Conservation (phyloP, 2,329 filamentous ascomycete genomes). For the Davidsoniella australis region DNA sequence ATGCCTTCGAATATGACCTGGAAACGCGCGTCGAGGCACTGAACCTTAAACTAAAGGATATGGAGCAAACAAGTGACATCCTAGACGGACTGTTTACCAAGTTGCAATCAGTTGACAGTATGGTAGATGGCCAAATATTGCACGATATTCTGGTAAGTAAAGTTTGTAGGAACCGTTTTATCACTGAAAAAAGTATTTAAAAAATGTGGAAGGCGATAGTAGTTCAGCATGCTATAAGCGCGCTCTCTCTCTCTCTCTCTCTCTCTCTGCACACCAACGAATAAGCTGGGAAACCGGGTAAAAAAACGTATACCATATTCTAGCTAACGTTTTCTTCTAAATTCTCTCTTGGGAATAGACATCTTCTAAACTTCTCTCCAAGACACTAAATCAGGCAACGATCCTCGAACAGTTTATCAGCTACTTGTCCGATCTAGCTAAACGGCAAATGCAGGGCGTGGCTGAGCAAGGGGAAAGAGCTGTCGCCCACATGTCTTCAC, state of each 20-base stretch:
- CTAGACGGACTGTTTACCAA: background rate
- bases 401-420: constrained; percentile 7
- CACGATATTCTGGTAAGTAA: background rate
- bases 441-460: background rate
- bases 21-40: too few species aligned
- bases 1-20: constrained; percentile 3
- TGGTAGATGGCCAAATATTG: constrained; percentile 4
- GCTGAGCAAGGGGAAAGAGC: background rate
- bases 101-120: constrained; percentile 4
- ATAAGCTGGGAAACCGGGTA: too few species aligned
- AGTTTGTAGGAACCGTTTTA: too few species aligned
- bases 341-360: background rate
- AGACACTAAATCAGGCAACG: constrained; percentile 3
- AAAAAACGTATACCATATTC: too few species aligned
- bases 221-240: too few species aligned
- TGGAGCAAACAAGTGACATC: background rate
- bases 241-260: too few species aligned
- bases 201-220: too few species aligned
- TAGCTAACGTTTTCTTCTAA: too few species aligned
- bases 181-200: too few species aligned
- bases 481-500: constrained; percentile 4
- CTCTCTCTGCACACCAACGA: too few species aligned
- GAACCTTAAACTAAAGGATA: too few species aligned
- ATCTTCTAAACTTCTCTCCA: constrained; percentile 1
- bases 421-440: constrained; percentile 1